Percentiles rank a stretch among this genome's conserved stretches.
Evolutionary conservation across 208 protist species (phyloP).

Genomic region (Tritrichomonas musculus): DNA sequence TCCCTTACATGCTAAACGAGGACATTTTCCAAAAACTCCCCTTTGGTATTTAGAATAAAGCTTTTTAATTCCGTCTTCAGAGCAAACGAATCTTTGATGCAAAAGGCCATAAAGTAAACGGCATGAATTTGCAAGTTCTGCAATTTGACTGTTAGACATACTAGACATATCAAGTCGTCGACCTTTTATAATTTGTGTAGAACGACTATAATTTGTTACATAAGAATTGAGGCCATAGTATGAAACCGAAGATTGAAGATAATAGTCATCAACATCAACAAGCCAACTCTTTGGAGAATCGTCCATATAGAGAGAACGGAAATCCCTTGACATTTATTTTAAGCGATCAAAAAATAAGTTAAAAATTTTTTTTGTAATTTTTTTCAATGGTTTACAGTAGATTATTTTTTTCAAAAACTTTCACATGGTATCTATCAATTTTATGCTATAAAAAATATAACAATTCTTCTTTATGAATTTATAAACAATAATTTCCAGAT

Average conservation of each 20-base stretch:
- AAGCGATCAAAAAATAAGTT: too few species aligned
- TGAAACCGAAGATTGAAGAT: not conserved
- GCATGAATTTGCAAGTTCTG: not conserved
- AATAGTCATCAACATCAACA: not conserved
- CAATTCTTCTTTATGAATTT: too few species aligned
- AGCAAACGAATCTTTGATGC: not conserved
- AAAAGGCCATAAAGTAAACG: not conserved
- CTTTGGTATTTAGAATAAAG: not conserved
- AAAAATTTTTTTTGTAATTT: too few species aligned
- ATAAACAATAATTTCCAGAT: too few species aligned
- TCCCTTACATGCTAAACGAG: not conserved
- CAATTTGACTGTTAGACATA: not conserved
- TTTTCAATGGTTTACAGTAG: too few species aligned
- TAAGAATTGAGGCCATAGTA: not conserved
- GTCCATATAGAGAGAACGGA: too few species aligned
- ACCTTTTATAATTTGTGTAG: not conserved
- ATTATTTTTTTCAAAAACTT: too few species aligned
- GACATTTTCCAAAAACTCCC: not conserved
- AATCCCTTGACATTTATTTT: too few species aligned
- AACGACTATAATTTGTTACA: not conserved
- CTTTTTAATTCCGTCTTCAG: not conserved
- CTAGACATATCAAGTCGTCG: not conserved
- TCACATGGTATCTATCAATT: too few species aligned
- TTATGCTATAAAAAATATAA: too few species aligned
- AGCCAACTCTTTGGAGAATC: slow-evolving; percentile 9